phyloP scores from a whole-genome alignment of 2,329 filamentous ascomycete species.

The Aspergillus vadensis region DNA sequence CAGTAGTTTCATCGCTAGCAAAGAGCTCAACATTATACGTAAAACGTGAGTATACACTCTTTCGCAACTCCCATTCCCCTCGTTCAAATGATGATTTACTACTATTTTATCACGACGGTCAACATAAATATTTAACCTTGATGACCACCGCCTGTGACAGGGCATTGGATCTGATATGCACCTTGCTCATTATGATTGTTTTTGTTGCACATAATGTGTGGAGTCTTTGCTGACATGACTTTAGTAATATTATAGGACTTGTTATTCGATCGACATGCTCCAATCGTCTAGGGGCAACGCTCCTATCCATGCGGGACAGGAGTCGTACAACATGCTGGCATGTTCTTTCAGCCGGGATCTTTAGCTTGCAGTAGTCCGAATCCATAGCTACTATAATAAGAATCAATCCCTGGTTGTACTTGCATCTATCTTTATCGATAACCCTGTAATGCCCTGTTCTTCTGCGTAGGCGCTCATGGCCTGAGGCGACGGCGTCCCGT shows the following conservation, averaged over 20 bases:
- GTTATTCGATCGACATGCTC: not conserved
- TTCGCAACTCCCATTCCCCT: conserved; percentile 11
- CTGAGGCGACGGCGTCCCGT: not conserved
- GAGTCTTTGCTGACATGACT: conserved; percentile 16
- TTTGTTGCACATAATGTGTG: not conserved
- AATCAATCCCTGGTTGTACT: not conserved
- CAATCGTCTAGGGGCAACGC: no score
- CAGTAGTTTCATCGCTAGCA: not conserved
- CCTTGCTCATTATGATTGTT: conserved; percentile 3
- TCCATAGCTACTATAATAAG: conserved; percentile 11
- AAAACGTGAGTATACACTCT: conserved; percentile 23
- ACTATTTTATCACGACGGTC: conserved; percentile 79
- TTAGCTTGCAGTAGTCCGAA: conserved; percentile 23
- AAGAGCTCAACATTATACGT: not conserved
- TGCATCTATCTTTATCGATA: not conserved
- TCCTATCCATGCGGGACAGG: not conserved
- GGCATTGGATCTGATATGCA: conserved; percentile 51
- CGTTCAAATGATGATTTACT: conserved; percentile 65
- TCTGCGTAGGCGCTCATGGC: not conserved
- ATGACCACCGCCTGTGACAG: conserved; percentile 79
- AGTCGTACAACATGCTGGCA: conserved; percentile 1
- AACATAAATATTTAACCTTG: conserved; percentile 72
- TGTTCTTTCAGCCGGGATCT: not conserved
- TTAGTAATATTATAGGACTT: not conserved
- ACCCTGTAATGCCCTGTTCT: not conserved